Evolutionary conservation across 371 early-diverging fungal genomes (phyloP), one percentile per base, ranked within the genome.

Genomic region (Umbelopsis sp.): DNA sequence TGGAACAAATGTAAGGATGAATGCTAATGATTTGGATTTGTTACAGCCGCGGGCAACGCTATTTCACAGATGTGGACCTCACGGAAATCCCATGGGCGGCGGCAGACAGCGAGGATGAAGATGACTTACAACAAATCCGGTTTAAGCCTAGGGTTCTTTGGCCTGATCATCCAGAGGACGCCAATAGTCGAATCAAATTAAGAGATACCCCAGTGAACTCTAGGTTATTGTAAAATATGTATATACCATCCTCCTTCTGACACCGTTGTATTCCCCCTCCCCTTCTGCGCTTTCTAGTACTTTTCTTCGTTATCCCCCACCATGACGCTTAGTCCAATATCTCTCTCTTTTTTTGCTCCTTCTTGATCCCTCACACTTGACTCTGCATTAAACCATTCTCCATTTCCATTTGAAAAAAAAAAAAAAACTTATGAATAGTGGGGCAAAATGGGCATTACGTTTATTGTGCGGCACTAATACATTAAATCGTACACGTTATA

Each of bases 91-190:
- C 57, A 16, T 57, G 57, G 57, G 57, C 57, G 14, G 57, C 57
- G 29, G 57, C 29, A 3, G 57, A 57, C 7, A 57, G 57, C 57
- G 57, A 57, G 12, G 57, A 57, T 57, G 57, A 57, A 7, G 57
- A 57, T 4, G 57, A 57, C 18, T 29, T 57, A 57, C 57, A 57
- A 35, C 57, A 57, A 57, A 57, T 57, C 16, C 57, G 57, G 18
- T 57, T 35, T 57, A 57, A 57, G 57, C 57, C 57, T 57, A 57
- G 57, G 57, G 57, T 57, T 35, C 35, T 57, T 35, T 57, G 57
- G 57, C 57, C 57, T 16, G 57, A 57, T 32, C 57, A 57, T 35
- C 57, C 57, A 18, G 35, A 57, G 18, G 57, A 57, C 32, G 57
- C 32, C 29, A 57, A 57, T 35, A 29, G 57, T 35, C 57, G 57